Base-by-base conservation (phyloP, 1,284 basidiomycete species). In the Thelephora terrestris region DNA sequence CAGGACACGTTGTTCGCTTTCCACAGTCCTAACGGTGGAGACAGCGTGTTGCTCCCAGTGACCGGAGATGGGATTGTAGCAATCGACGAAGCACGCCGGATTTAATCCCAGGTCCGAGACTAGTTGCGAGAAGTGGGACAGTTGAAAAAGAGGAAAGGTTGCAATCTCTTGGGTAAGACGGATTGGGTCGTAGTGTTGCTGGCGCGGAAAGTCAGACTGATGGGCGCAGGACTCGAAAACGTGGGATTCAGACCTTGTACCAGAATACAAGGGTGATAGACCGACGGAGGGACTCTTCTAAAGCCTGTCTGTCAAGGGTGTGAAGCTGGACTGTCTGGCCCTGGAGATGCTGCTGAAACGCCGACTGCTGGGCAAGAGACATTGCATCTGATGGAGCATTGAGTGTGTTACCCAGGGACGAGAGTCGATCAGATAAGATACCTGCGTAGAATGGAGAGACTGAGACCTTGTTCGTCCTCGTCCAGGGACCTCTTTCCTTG, bases 241-340 rank as follows among this genome's bases (percentile, higher is more conserved):
- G 51, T 40, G 45, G 43, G 45, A 43, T 7, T 53, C 64, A 56
- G 52, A 78, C 77, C 66, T 78, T 75, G 64, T 81, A 79, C 80
- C 81, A 83, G 50, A 82, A 75, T 39, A 83, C 73, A 49, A 83
- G 69, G 1, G 77, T 82, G 7, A 81, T 70, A 6, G 78, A 76
- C 27, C 62, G 59, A 50, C 61, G 63, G 37, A 60, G 55, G 9
- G 61, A 57, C 46, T 63, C 61, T 38, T 62, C 57, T 32, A 64
- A 51, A 5, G 39, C 20, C 18, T 42, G 39, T 42, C 25, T 42
- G 18, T 42, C 39, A n/a, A 42, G 21, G 9, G 39, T 21, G 20
- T 21, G 17, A 9, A 23, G 25, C 20, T 23, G 21, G 12, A 23
- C 21, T 23, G 9, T 9, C 9, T 20, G 20, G 10, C 39, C 25